Evolutionary conservation across 495 filamentous ascomycete species (phyloP), one percentile per base, ranked within the genome.

Genomic region (Emericellopsis terricola): DNA sequence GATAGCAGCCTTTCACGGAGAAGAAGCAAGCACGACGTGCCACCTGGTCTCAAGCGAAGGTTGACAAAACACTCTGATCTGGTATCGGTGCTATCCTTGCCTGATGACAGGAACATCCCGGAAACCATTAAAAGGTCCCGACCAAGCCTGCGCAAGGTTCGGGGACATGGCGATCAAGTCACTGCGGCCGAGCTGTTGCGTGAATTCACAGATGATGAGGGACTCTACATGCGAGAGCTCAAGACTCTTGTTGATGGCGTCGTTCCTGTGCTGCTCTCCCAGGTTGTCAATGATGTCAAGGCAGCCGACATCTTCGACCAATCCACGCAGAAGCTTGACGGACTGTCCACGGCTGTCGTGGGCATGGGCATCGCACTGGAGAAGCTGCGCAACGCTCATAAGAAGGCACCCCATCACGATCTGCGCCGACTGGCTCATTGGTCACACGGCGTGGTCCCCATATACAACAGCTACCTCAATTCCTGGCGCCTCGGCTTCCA

Each of bases 401-500:
- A 69, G 41, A 69, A 72, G 13, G 80, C 89, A 18, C 83, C 85
- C 1, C 65, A 77, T 32, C 63, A 73, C 13, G 65, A 83, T 45
- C 49, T 72, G 9, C 67, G 76, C 30, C 62, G 68, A 8, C 58
- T 99, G 19, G 59, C 89, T 15, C 60, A 57, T 10, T 99, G 91
- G 91, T 79, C 87, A 1, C 68, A 76, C 36, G 68, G 68, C 29
- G 75, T 81, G 3, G 68, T 78, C 36, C 69, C 70, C 41, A 61
- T 87, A 8, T 99, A 99, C 50, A 64, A 73, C 24, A 77, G 89
- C 41, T 99, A 96, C 50, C 64, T 99, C 15, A 72, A 72, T 38
- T 75, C 80, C 24, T 99, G 89, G 89, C 67, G 87, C 31, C 67
- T 94, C 36, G 89, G 89, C 3, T 99, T 99, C 55, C 78, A 93